phyloP scores from a whole-genome alignment of 2,329 filamentous ascomycete species.

The Diaporthe ilicicola region DNA sequence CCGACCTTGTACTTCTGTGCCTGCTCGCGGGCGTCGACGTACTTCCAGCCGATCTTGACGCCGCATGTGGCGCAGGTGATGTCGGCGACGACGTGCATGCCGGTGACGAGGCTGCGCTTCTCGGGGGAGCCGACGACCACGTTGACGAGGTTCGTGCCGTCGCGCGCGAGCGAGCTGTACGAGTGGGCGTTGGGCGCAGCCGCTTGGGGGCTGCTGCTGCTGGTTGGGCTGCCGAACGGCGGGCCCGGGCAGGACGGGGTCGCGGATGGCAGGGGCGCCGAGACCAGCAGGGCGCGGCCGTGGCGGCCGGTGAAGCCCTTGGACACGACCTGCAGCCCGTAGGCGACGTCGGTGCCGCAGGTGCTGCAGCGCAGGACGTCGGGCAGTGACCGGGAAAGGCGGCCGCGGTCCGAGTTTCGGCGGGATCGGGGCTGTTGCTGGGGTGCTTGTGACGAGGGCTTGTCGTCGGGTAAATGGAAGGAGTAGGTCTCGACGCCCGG shows the following conservation, averaged over 20 bases:
- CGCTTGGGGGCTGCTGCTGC: slow-evolving; percentile 24
- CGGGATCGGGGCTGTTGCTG: slow-evolving; percentile 26
- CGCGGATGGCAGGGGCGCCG: slow-evolving; percentile 38
- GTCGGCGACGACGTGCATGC: slow-evolving; percentile 71
- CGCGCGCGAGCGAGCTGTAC: slow-evolving; percentile 29
- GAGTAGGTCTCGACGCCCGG: slow-evolving; percentile 35
- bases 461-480: slow-evolving; percentile 32
- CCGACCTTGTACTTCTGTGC: slow-evolving; percentile 73
- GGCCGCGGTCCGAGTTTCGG: slow-evolving; percentile 35
- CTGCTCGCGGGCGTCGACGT: slow-evolving; percentile 67
- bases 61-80: slow-evolving; percentile 66
- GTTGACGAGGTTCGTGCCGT: slow-evolving; percentile 55
- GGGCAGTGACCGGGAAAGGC: slow-evolving; percentile 55
- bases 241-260: slow-evolving; percentile 29
- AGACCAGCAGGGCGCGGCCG: slow-evolving; percentile 70
- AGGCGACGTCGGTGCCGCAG: slow-evolving; percentile 70
- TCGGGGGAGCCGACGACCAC: slow-evolving; percentile 63
- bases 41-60: slow-evolving; percentile 72
- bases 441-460: slow-evolving; percentile 38
- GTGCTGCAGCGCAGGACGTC: slow-evolving; percentile 66
- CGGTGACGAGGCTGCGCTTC: slow-evolving; percentile 67
- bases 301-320: slow-evolving; percentile 74
- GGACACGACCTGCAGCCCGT: slow-evolving; percentile 67
- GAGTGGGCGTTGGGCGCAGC: slow-evolving; percentile 31
- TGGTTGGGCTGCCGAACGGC: slow-evolving; percentile 39